A percentile compares a stretch with the other conserved stretches of the same genome.
Evolutionary conservation across 164 flowering plant species (phyloP).

Genomic region (Dillenia turbinata): DNA sequence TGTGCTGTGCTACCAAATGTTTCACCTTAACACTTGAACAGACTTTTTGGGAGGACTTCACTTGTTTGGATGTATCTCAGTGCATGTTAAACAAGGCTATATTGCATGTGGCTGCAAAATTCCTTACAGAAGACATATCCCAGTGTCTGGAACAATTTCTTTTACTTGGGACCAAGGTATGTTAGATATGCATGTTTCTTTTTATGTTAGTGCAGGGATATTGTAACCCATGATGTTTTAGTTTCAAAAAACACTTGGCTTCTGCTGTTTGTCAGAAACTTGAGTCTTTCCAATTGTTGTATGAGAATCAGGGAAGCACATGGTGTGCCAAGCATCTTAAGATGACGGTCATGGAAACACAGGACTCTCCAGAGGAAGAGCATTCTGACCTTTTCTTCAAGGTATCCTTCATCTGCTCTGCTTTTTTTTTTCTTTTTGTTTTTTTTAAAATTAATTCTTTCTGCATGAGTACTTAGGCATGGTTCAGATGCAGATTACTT

Average conservation of each 20-base stretch:
- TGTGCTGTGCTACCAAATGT: conserved; percentile 1
- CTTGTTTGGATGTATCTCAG: conserved; percentile 65
- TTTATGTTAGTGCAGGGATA: background rate
- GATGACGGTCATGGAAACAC: conserved; percentile 58
- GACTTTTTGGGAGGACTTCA: conserved; percentile 84
- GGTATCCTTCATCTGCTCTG: conserved; percentile 28
- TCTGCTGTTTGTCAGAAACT: too few species aligned
- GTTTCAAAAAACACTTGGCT: too few species aligned
- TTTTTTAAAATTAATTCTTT: too few species aligned
- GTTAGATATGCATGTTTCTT: background rate
- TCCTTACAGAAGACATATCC: conserved; percentile 33
- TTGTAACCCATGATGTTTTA: too few species aligned
- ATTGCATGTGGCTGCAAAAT: conserved; percentile 50
- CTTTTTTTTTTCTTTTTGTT: too few species aligned
- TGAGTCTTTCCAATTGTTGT: too few species aligned
- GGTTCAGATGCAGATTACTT: too few species aligned
- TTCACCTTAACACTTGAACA: conserved; percentile 38
- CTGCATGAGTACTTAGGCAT: too few species aligned
- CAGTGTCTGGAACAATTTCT: conserved; percentile 41
- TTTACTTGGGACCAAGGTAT: conserved; percentile 66
- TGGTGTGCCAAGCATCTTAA: conserved; percentile 83
- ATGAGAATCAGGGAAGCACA: conserved; percentile 47
- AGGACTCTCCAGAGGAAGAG: conserved; percentile 73
- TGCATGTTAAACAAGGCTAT: conserved; percentile 69
- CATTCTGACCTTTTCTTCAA: conserved; percentile 53